Evolutionary conservation across 495 filamentous ascomycete species (phyloP).

Genomic region (Aspergillus carlsbadensis): DNA sequence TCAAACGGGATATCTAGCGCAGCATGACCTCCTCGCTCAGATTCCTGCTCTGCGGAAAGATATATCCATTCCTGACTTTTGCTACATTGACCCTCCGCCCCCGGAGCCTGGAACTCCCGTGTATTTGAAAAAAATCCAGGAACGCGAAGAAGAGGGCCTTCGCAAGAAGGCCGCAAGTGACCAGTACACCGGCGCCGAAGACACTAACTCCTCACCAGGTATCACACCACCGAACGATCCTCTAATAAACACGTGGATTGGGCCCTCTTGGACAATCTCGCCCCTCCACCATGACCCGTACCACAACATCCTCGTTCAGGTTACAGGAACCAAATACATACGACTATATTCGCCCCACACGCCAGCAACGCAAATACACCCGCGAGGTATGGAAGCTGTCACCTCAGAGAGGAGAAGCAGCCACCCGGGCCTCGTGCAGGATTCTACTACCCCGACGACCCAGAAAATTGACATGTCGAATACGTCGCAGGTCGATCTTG

Average conservation of each 20-base stretch:
- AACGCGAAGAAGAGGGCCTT: conserved; percentile 28
- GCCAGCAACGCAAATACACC: conserved; percentile 57
- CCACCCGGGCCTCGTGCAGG: conserved; percentile 4
- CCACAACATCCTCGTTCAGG: conserved; percentile 88
- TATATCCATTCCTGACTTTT: conserved; percentile 80
- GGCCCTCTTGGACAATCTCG: conserved; percentile 82
- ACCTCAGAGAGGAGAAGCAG: conserved; percentile 25
- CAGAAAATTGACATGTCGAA: conserved; percentile 84
- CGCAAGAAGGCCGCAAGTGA: neutral
- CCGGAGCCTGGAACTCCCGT: conserved; percentile 50
- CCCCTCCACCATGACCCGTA: conserved; percentile 93
- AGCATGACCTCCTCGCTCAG: conserved; percentile 83
- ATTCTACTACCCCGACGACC: conserved; percentile 11
- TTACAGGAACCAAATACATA: conserved; percentile 89
- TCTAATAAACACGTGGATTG: conserved; percentile 87
- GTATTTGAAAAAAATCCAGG: conserved; percentile 37
- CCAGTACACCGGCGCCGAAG: conserved; percentile 30
- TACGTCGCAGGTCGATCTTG: conserved; percentile 75
- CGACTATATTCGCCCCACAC: conserved; percentile 75
- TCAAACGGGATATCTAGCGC: conserved; percentile 76
- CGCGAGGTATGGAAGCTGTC: conserved; percentile 64
- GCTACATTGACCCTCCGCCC: conserved; percentile 63
- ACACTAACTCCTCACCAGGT: neutral
- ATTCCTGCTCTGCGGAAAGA: conserved; percentile 76
- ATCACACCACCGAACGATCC: conserved; percentile 32